Evolutionary conservation across 257 asterid species (phyloP), one percentile per base, ranked within the genome.

Genomic region (Solanum arcanum): DNA sequence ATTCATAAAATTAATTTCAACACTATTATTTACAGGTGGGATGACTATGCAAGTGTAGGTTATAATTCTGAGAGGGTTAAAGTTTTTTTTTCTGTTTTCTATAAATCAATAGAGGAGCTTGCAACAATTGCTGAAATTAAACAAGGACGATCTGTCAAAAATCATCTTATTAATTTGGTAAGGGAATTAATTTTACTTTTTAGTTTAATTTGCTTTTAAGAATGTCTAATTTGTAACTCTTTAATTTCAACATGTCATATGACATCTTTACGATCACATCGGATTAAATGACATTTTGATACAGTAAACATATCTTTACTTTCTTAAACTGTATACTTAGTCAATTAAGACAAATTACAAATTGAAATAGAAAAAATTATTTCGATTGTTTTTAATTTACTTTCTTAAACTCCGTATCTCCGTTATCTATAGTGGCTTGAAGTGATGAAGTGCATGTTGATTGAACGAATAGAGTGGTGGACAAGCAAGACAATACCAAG

Each of bases 111-210:
- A 31, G 33, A 31, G 33, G 33, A 31, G 33, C 33, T 31, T 31
- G 33, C 33, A 3, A 31, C 33, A 31, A 31, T 31, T 31, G 33
- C 33, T 31, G 33, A 31, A 31, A 31, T 31, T 31, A 31, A 31
- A 31, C 33, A 31, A 31, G 33, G 33, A 31, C 33, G 21, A 16
- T 73, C 87, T 18, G 78, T 91, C 13, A 90, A 88, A 70, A 73
- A 82, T 12, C 64, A 89, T 75, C 86, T 91, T 39, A 86, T 68
- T n/a, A 42, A 62, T 56, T 46, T 83, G 92, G 94, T 46, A 46
- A 4, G 56, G 18, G 56, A 46, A 0, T 47, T 47, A 31, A 31
- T 31, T 31, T 31, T 31, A 0, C 33, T 31, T 31, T 31, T 31
- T 31, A 31, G 33, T 29, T 29, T 27, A 27, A 27, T 31, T 31